Evolutionary conservation across 441 rosid species (phyloP).

Genomic region (Gossypium schwendimanii): DNA sequence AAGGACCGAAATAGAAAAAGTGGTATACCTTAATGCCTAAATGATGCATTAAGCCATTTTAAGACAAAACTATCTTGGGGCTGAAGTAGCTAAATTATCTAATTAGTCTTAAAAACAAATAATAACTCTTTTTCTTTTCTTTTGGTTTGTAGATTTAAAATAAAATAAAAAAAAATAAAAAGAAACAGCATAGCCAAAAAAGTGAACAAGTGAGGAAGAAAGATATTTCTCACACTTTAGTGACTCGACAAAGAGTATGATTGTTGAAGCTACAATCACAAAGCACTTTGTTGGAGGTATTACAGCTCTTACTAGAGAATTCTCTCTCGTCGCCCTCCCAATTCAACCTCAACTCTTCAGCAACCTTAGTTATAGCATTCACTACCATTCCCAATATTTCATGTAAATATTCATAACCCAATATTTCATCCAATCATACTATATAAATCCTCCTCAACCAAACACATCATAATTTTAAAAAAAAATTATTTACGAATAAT

Average conservation of each 20-base stretch:
- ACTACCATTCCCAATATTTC: neutral
- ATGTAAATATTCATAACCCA: neutral
- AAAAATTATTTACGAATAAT: too few relatives aligned
- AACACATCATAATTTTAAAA: too few relatives aligned
- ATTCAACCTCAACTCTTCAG: neutral
- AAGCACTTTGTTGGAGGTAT: neutral
- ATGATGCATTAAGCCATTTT: too few relatives aligned
- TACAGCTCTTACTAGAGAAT: neutral
- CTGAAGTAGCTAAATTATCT: neutral
- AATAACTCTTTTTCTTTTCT: neutral
- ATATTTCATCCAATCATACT: too few relatives aligned
- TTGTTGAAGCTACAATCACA: neutral
- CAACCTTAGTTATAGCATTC: neutral
- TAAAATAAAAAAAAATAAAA: too few relatives aligned
- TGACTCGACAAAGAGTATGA: neutral
- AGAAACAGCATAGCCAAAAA: neutral
- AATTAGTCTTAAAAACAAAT: neutral
- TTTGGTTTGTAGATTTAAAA: neutral
- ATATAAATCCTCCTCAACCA: too few relatives aligned
- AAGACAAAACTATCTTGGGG: too few relatives aligned
- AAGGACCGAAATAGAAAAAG: too few relatives aligned
- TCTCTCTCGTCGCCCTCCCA: conserved; percentile 4
- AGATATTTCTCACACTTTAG: neutral
- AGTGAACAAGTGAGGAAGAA: too few relatives aligned
- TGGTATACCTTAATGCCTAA: too few relatives aligned